Evolutionary conservation across 108 stramenopile genomes (phyloP), one percentile per base, ranked within the genome.

Genomic region (Seminavis robusta): DNA sequence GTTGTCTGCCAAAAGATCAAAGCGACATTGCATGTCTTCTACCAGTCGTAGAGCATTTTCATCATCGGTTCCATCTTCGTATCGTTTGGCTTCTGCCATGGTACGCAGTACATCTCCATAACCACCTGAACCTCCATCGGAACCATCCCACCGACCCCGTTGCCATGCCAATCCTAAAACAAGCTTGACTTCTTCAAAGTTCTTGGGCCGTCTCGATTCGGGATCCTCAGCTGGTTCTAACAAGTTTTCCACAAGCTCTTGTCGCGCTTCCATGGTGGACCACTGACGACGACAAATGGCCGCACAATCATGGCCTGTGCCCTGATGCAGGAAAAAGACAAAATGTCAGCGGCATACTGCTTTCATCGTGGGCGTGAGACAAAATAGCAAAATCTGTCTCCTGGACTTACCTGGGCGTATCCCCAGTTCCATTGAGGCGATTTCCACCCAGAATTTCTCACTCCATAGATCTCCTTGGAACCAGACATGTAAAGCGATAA

Each of bases 261-360:
- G 23, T 51, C 89, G 64, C 37, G 66, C 59, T 26, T 63, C 39
- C 16, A 43, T 26, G n/a, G 65, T 58, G 8, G 43, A 31, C 63
- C 79, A 85, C 28, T 61, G 56, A n/a, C 60, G 64, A 28, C 89
- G 68, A 52, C 89, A 85, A 43, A 91, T 83, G 8, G 58, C 48
- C 5, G 89, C 89, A 59, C 85, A 86, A 42, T 91, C 89, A 49
- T 87, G 89, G 24, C 85, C 89, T 8, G 89, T 91, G 15, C 89
- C 85, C 20, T n/a, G n/a, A n/a, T n/a, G n/a, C n/a, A n/a, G n/a
- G n/a, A n/a, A n/a, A n/a, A n/a, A n/a, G n/a, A n/a, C n/a, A n/a
- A n/a, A n/a, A n/a, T n/a, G n/a, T n/a, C n/a, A n/a, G n/a, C n/a
- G n/a, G n/a, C n/a, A n/a, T n/a, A n/a, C n/a, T n/a, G n/a, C n/a